Evolutionary conservation across 129 eudicot species (phyloP), one percentile per base, ranked within the genome.

Genomic region (Arctium minus): DNA sequence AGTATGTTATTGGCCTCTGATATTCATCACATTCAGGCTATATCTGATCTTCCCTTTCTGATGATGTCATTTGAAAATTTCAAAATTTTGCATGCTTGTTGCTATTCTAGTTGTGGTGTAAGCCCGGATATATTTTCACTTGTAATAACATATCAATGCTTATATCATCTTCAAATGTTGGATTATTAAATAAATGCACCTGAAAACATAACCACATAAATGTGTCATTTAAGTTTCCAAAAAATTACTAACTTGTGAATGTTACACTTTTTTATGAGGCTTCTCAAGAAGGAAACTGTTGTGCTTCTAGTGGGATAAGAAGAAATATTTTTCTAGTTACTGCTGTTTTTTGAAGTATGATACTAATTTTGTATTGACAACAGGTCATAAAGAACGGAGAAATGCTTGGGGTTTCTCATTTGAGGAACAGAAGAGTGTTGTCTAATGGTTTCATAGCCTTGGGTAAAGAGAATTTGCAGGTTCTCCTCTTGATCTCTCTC

Each of bases 321-420:
- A 12, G n/a, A 48, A 48, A 48, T 13, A 48, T 12, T 12, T 48
- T 48, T 48, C n/a, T 11, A n/a, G 62, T 48, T 11, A 48, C 62
- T 1, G 62, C 62, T 48, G n/a, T 50, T 13, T 50, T 13, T 50
- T 50, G 18, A 60, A 17, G 68, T 60, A 5, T 29, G 70, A 64
- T 79, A 65, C 82, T 18, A 78, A 60, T 60, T 60, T 46, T 75
- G 65, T 83, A 38, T 18, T 30, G 32, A 33, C 40, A 56, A 36
- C 89, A 94, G 98, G 98, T 96, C 83, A 96, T 96, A 74, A 96
- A 93, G 88, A 96, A 96, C 8, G 99, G 99, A 75, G 99, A 96
- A 90, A 96, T 96, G 99, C 93, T 96, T 48, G 99, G 99, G 33
- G 98, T 96, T 40, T 96, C 99, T 22, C 99, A 96, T 90, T 79